Evolutionary conservation across 2,329 filamentous ascomycete species (phyloP).

Genomic region (Daldinia sp.): DNA sequence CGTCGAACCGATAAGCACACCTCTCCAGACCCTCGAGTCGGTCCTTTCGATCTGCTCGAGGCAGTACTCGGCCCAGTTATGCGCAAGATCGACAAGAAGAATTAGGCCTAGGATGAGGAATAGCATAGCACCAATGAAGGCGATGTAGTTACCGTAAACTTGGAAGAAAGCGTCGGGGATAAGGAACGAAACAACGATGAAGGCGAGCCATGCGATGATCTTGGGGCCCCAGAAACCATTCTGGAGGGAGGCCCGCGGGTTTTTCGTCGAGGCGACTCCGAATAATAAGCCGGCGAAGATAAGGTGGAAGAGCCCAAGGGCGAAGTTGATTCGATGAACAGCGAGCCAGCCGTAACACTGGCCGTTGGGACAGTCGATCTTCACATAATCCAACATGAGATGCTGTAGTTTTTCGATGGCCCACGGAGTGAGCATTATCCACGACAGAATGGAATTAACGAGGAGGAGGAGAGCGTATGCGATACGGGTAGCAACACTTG

Average conservation of each 20-base stretch:
- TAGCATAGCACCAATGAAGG: slow-evolving; percentile 86
- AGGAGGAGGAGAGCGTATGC: slow-evolving; percentile 94
- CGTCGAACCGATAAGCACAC: slow-evolving; percentile 88
- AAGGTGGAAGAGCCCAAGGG: slow-evolving; percentile 91
- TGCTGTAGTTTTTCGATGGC: slow-evolving; percentile 95
- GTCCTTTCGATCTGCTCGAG: slow-evolving; percentile 90
- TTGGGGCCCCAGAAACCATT: slow-evolving; percentile 99
- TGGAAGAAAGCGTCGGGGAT: slow-evolving; percentile 96
- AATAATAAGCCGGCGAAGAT: slow-evolving; percentile 84
- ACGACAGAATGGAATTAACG: slow-evolving; percentile 94
- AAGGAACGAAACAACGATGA: slow-evolving; percentile 92
- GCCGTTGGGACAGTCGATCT: slow-evolving; percentile 89
- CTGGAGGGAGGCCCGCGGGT: slow-evolving; percentile 86
- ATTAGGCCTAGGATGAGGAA: slow-evolving; percentile 94
- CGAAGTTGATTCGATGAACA: slow-evolving; percentile 97
- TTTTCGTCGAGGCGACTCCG: slow-evolving; percentile 86
- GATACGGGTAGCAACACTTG: slow-evolving; percentile 93
- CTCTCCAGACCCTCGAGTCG: slow-evolving; percentile 85
- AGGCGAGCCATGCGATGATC: slow-evolving; percentile 83
- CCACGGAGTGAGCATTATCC: slow-evolving; percentile 99
- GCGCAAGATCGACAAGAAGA: slow-evolving; percentile 91
- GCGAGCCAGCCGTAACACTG: slow-evolving; percentile 96
- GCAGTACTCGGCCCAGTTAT: slow-evolving; percentile 97
- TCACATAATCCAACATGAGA: slow-evolving; percentile 93
- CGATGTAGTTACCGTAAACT: slow-evolving; percentile 94